Conservation (phyloP, 2,329 filamentous ascomycete genomes). For the Chaetomiaceae sp. region DNA sequence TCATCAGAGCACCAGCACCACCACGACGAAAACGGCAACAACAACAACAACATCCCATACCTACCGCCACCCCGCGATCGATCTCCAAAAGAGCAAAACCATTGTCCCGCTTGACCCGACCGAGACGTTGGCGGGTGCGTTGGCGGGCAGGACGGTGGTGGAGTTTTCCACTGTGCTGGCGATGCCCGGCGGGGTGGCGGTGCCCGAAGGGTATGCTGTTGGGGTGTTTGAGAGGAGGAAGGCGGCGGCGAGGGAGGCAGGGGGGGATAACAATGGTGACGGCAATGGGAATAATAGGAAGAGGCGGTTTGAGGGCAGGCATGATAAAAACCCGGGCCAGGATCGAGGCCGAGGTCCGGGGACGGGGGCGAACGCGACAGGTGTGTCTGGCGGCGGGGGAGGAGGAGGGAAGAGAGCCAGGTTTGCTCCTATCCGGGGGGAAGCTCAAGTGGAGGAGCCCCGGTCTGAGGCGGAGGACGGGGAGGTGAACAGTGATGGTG, state of each 20-base stretch:
- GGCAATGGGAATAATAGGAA: not conserved
- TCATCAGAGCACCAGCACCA: not conserved
- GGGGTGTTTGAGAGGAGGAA: constrained; percentile 22
- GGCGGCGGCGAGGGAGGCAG: not conserved
- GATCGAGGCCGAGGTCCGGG: not conserved
- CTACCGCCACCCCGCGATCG: too few species aligned
- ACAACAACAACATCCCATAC: too few species aligned
- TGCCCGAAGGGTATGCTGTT: constrained; percentile 27
- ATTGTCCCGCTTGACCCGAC: constrained; percentile 52
- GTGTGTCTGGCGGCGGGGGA: too few species aligned
- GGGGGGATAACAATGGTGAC: not conserved
- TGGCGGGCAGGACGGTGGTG: constrained; percentile 56
- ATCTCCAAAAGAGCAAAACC: constrained; percentile 19
- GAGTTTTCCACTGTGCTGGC: constrained; percentile 71
- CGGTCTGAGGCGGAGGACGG: constrained; percentile 23
- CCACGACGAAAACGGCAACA: too few species aligned
- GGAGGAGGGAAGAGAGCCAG: constrained; percentile 13
- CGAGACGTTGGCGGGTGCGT: constrained; percentile 46
- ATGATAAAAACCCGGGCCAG: not conserved
- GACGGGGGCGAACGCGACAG: too few species aligned
- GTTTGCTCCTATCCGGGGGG: not conserved
- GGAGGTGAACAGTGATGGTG: constrained; percentile 25
- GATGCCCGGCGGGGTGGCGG: constrained; percentile 34
- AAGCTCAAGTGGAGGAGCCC: not conserved
- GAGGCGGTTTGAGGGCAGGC: not conserved